Percentiles rank a stretch among this genome's conserved stretches.
Conservation (phyloP, 2,329 filamentous ascomycete species). For the Fusarium piperis region DNA sequence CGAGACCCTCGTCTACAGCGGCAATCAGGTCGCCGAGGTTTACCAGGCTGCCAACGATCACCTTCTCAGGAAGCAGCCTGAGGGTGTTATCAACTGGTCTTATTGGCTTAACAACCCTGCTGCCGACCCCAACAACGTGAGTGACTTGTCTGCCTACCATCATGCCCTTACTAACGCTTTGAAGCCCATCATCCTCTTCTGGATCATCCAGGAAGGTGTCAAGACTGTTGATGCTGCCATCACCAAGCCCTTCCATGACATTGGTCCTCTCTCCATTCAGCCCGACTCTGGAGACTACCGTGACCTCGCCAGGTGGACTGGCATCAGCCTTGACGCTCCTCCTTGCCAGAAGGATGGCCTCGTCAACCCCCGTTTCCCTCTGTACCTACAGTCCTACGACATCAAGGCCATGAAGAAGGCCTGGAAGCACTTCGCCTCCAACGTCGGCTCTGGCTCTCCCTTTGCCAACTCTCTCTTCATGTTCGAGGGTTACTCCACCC, state of each 20-base stretch:
- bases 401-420: conserved; percentile 25
- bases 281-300: conserved; percentile 38
- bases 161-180: background rate
- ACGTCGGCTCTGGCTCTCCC: conserved; percentile 17
- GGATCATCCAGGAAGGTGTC: conserved; percentile 56
- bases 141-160: background rate
- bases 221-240: conserved; percentile 52
- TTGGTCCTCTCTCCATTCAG: conserved; percentile 51
- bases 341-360: conserved; percentile 39
- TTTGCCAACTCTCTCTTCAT: conserved; percentile 55
- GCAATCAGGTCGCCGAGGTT: conserved; percentile 59
- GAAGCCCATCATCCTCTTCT: conserved; percentile 54
- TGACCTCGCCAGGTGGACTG: conserved; percentile 35
- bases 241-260: conserved; percentile 55
- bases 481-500: conserved; percentile 64
- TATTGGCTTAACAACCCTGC: conserved; percentile 56
- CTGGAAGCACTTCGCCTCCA: conserved; percentile 28
- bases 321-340: conserved; percentile 21
- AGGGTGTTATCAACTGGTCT: conserved; percentile 60
- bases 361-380: conserved; percentile 40
- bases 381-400: conserved; percentile 35
- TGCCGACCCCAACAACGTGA: conserved; percentile 53
- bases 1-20: conserved; percentile 55
- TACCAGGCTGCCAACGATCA: conserved; percentile 58
- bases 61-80: conserved; percentile 54